These are phyloP conservation scores for Brassica balearica DNA, from an alignment of 441 rosid genomes.

Conservation along the genomic window DNA sequence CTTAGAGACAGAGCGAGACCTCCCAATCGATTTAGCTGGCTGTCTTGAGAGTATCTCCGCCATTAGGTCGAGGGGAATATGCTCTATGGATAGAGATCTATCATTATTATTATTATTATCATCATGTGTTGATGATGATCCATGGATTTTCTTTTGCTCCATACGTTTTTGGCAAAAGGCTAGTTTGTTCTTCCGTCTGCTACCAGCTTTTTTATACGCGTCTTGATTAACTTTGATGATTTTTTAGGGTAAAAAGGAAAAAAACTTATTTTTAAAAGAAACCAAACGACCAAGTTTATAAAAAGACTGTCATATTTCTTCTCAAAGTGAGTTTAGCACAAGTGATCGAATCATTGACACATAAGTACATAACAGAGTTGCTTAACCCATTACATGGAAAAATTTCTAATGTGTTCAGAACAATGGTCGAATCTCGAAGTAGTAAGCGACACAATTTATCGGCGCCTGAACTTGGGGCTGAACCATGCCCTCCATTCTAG, in stretches of 20 bases:
- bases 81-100: background rate
- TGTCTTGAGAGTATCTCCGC: constrained; percentile 8
- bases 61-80: background rate
- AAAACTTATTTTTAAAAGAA: too few relatives aligned
- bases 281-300: too few relatives aligned
- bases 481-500: background rate
- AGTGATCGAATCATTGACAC: too few relatives aligned
- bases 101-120: background rate
- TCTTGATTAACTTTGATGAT: too few relatives aligned
- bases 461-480: background rate
- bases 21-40: constrained; percentile 18
- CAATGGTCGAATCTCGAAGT: background rate
- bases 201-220: background rate
- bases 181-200: background rate
- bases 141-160: background rate
- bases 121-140: constrained; percentile 1
- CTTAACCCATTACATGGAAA: too few relatives aligned
- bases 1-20: constrained; percentile 23
- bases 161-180: background rate
- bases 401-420: too few relatives aligned
- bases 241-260: too few relatives aligned
- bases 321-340: too few relatives aligned
- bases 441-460: background rate
- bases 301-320: too few relatives aligned
- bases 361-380: too few relatives aligned